phyloP scores from a whole-genome alignment of 225 moss, liverwort and hornwort species.

The Asterella californica region DNA sequence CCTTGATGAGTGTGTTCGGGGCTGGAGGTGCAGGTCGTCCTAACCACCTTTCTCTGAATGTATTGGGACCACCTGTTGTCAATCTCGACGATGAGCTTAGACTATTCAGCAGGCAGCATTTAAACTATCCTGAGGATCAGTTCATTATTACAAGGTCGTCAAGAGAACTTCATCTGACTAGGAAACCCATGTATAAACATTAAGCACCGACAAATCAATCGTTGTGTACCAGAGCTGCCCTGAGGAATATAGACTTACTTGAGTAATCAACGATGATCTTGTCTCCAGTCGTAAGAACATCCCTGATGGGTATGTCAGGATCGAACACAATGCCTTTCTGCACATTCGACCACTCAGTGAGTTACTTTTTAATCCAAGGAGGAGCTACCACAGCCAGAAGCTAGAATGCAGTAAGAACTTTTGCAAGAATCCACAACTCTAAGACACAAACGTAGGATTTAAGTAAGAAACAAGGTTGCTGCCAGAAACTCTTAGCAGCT shows the following conservation, averaged over 20 bases:
- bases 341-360: background rate
- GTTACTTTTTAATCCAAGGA: no score
- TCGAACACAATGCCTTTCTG: slow-evolving; percentile 49
- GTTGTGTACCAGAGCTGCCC: background rate
- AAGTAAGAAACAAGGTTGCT: background rate
- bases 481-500: background rate
- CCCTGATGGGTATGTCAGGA: slow-evolving; percentile 36
- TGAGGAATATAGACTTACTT: slow-evolving; percentile 28
- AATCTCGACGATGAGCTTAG: background rate
- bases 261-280: slow-evolving; percentile 54
- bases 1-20: slow-evolving; percentile 24
- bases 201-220: no score
- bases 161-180: background rate
- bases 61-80: slow-evolving; percentile 54
- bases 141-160: background rate
- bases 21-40: slow-evolving; percentile 41
- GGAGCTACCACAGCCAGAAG: background rate
- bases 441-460: no score
- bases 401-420: background rate
- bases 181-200: background rate
- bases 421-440: background rate
- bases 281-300: slow-evolving; percentile 26
- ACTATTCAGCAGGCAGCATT: no score
- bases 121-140: background rate
- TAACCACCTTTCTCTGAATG: slow-evolving; percentile 58